Evolutionary conservation across 331 rosid genomes (phyloP).

Genomic region (Dryas integrifolia): DNA sequence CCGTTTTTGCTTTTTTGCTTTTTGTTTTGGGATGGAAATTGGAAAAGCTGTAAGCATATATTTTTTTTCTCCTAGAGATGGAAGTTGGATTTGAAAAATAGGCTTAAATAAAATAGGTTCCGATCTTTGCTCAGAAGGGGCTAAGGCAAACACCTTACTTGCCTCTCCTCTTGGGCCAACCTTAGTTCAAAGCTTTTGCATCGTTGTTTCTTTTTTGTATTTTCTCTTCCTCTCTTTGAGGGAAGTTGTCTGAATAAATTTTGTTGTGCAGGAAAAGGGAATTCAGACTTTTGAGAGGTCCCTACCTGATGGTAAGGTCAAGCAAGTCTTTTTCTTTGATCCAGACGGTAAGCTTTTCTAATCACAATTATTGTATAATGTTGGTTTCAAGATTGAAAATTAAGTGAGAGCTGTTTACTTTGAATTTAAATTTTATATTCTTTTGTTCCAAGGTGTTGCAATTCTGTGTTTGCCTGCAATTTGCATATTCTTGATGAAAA

Average conservation of each 20-base stretch:
- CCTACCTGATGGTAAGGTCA: constrained; percentile 55
- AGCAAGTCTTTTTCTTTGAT: constrained; percentile 86
- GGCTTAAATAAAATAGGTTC: neutral
- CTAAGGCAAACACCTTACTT: neutral
- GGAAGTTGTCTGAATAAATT: constrained; percentile 4
- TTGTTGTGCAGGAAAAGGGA: constrained; percentile 68
- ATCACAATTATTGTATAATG: neutral
- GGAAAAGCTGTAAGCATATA: neutral
- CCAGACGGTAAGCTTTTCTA: constrained; percentile 63
- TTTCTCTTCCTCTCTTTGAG: neutral
- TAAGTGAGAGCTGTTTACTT: neutral
- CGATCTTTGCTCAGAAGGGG: neutral
- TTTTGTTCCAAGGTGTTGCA: neutral
- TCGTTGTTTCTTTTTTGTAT: neutral
- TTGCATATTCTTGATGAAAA: neutral
- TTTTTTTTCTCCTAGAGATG: neutral
- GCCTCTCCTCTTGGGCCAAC: neutral
- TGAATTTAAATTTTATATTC: neutral
- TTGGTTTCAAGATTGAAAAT: neutral
- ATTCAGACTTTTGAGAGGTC: constrained; percentile 54
- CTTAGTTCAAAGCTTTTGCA: neutral
- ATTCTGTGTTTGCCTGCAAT: neutral
- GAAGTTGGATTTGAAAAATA: neutral
- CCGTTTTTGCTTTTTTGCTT: neutral
- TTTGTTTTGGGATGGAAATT: neutral